Evolutionary conservation across 805 yeast genomes (phyloP), one percentile per base, ranked within the genome.

Genomic region (Teunomyces stri): DNA sequence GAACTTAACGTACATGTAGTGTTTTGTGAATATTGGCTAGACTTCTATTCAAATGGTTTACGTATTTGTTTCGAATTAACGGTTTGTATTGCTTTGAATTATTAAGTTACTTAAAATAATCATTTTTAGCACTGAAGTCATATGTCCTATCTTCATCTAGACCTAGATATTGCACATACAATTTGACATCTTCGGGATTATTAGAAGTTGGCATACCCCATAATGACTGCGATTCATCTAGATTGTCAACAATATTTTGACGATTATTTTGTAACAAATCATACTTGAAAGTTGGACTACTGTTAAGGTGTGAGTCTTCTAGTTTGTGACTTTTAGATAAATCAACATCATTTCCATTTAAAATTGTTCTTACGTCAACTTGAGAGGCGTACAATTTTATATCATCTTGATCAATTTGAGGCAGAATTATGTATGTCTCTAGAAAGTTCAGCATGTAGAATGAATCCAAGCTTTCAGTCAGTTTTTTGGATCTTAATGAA

Each of bases 101-200:
- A 21, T 21, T 5, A 21, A 9, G 11, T 43, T 22, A 54, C 13
- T 43, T 51, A 35, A 66, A 65, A 42, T 66, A 66, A 44, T 66
- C 59, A 44, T 66, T 67, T 46, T 63, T 64, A 5, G 69, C 54
- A 33, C 53, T 57, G 13, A 64, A 51, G 30, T 55, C 53, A 13
- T 59, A 50, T 5, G 43, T 37, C 36, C 45, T 49, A 10, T 58
- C 61, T 3, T 55, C 63, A 10, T 61, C 66, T 10, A 52, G 47
- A 6, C 68, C 69, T 10, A 57, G 43, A 39, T 63, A 64, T 15
- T 54, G 50, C n/a, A 56, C 48, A 45, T 64, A 64, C n/a, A 60
- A 16, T 27, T 52, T 50, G 20, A 55, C 40, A 45, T 63, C 65
- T 18, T 50, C 49, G 1, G 52, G 28, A 38, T 55, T 50, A n/a